Base-by-base conservation (phyloP, 169 alveolate species). In the Cryptosporidium bovis region DNA sequence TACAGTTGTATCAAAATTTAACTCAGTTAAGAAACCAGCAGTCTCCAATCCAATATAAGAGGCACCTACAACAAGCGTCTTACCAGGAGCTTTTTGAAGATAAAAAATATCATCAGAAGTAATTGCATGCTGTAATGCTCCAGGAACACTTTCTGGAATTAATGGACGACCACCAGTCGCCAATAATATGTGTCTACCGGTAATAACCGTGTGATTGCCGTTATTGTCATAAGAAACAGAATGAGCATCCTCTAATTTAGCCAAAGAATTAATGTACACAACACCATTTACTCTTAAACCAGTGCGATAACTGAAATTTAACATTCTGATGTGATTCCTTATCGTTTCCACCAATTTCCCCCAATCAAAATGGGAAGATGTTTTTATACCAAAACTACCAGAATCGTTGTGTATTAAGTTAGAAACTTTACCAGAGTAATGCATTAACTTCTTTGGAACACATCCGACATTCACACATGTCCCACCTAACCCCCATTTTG, bases 381-480 rank as follows among this genome's bases (percentile, higher is more conserved):
- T 82, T 1, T 83, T 82, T 62, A 84, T 82, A 31, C 97, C 96
- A 36, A 83, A 82, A 55, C 83, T 89, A 18, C 48, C 36, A 29
- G 93, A 83, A 46, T 93, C 94, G 64, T 94, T 92, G 53, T 92
- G 91, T 64, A 90, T 71, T 27, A 60, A 46, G 66, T 92, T 97
- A 64, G 97, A 97, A 62, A 96, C 66, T 13, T 92, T 48, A 12
- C 97, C 98, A 29, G 99, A 97, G 84, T 95, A 97, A 71, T 97
- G 99, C 99, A 98, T 97, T 89, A 98, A 93, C 90, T 97, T 98
- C 92, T 98, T 98, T 15, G 99, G 99, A 33, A 98, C 97, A 85
- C 99, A 98, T 15, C 99, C 99, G 6, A 98, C 99, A 90, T 98
- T 98, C 12, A 98, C 99, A 83, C 99, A 98, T 7, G 99, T 97